Base-by-base conservation (phyloP, 768 basidiomycete species). In the Hericium alpestre region DNA sequence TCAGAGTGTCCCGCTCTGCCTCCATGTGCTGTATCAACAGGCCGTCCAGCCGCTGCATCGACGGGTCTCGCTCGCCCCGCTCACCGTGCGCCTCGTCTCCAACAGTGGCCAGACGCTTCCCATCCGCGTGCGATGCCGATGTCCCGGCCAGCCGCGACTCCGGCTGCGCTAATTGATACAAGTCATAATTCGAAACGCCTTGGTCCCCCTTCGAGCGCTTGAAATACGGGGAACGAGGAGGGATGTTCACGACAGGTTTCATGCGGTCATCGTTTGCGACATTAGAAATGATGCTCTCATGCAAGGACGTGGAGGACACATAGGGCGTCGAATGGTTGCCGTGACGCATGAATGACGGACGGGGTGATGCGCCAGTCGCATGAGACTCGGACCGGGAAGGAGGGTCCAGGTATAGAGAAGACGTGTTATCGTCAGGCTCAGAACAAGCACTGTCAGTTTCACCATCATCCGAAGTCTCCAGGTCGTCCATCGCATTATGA, bases 21-120 rank as follows among this genome's bases (percentile, higher is more conserved):
- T 87, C 86, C 74, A 92, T 86, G 67, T 93, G 90, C 67, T 86
- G 83, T 55, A 83, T 71, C 54, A 93, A 71, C 81, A 93, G 79
- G 59, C 88, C 90, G 66, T 92, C 88, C 61, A 92, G 71, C 70
- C 76, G 80, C 70, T 71, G 75, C 59, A 84, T 67, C 27, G 82
- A 82, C 68, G 86, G 83, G 61, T 81, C 73, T 58, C 76, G 77
- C 46, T 66, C 71, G 61, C 74, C 71, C 53, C 69, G 71, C 38
- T 64, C 65, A 57, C 68, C 46, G 20, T 50, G 56, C 41, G 51
- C 64, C 67, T 72, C 71, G 43, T 63, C 66, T 38, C 66, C 63
- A 54, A 73, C 70, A 4, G 70, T 67, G 49, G 49, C 58, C 16
- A 25, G 38, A 18, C 55, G 32, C 16, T 54, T 52, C 13, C 39